A percentile compares a stretch with the other conserved stretches of the same genome.
phyloP scores from a whole-genome alignment of 768 basidiomycete genomes.

The Krasilnikovozyma curviuscula region DNA sequence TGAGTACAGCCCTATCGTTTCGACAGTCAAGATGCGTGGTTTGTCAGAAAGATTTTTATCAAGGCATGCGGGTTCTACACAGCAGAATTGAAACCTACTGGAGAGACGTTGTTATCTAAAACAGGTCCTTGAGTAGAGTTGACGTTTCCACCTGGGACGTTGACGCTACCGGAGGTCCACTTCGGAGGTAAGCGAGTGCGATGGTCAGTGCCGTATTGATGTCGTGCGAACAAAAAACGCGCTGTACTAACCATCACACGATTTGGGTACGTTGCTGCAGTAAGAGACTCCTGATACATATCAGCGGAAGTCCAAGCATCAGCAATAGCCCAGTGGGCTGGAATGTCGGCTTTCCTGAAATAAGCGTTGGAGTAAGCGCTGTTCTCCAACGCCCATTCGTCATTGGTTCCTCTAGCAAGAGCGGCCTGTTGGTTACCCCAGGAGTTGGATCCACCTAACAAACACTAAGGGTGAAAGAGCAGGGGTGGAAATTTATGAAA shows the following conservation, averaged over 20 bases:
- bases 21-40: too few species aligned
- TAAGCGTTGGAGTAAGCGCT: constrained; percentile 8
- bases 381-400: constrained; percentile 12
- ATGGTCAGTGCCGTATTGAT: too few species aligned
- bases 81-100: too few species aligned
- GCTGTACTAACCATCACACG: too few species aligned
- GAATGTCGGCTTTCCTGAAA: constrained; percentile 11
- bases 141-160: constrained; percentile 11
- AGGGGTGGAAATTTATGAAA: too few species aligned
- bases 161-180: constrained; percentile 8
- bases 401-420: constrained; percentile 8
- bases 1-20: too few species aligned
- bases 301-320: constrained; percentile 13
- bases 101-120: constrained; percentile 12
- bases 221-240: too few species aligned
- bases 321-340: constrained; percentile 11
- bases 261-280: constrained; percentile 9
- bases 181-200: too few species aligned
- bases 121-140: constrained; percentile 4
- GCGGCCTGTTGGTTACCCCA: constrained; percentile 8
- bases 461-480: too few species aligned
- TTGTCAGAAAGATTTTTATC: too few species aligned
- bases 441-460: constrained; percentile 12
- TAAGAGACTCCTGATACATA: constrained; percentile 12
- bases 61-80: too few species aligned